Evolutionary conservation across 2,329 filamentous ascomycete genomes (phyloP).

Genomic region (Trichoderma arundinaceum): DNA sequence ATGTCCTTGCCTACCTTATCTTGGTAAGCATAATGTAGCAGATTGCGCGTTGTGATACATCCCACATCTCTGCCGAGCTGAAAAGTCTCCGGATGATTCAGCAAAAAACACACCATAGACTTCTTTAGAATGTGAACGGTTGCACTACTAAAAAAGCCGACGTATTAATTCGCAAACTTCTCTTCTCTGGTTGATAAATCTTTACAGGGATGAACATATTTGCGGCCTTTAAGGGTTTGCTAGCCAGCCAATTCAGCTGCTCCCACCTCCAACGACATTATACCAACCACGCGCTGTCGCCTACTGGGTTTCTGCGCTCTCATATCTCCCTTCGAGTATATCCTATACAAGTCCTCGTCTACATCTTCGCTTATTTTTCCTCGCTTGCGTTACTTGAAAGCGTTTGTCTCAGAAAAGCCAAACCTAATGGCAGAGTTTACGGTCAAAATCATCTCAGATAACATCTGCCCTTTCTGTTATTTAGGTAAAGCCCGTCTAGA

Average conservation of each 20-base stretch:
- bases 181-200: too few species aligned
- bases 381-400: background rate
- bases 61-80: conserved; percentile 6
- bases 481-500: background rate
- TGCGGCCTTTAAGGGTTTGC: too few species aligned
- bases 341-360: background rate
- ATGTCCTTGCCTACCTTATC: too few species aligned
- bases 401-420: background rate
- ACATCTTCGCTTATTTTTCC: background rate
- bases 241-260: too few species aligned
- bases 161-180: too few species aligned
- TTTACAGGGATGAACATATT: too few species aligned
- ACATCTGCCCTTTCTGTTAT: background rate
- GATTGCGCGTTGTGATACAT: background rate
- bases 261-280: too few species aligned
- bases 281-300: too few species aligned
- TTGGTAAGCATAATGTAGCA: background rate
- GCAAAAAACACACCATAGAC: background rate
- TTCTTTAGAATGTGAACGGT: background rate
- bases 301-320: too few species aligned
- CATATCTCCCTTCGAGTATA: too few species aligned
- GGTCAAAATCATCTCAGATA: background rate
- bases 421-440: background rate
- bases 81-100: conserved; percentile 9
- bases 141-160: too few species aligned